Percentiles rank a stretch among this genome's conserved stretches.
These are phyloP conservation scores for Aspergillus pseudotamarii DNA, from an alignment of 2,329 filamentous ascomycete species.

Conservation along the genomic window DNA sequence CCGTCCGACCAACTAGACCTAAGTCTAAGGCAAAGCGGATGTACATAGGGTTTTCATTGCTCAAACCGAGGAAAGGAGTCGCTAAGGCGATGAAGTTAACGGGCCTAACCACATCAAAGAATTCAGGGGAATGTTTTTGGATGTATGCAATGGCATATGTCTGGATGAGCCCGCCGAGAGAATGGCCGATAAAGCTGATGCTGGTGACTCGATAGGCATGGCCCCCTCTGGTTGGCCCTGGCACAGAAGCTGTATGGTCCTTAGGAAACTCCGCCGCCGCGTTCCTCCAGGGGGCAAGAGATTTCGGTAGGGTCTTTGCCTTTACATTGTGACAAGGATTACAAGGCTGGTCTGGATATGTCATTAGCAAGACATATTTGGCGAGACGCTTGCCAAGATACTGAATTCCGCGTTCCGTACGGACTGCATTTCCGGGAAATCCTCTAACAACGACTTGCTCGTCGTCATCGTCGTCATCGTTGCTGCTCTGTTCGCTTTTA, in stretches of 20 bases:
- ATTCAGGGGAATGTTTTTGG: slow-evolving; percentile 88
- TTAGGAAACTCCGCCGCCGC: slow-evolving; percentile 23
- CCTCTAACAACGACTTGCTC: slow-evolving; percentile 85
- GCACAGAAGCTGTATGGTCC: slow-evolving; percentile 44
- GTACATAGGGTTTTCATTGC: slow-evolving; percentile 96
- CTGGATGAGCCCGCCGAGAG: slow-evolving; percentile 84
- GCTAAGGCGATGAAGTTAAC: slow-evolving; percentile 90
- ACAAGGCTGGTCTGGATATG: slow-evolving; percentile 91
- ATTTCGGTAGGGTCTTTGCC: slow-evolving; percentile 50
- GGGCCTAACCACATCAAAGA: slow-evolving; percentile 83
- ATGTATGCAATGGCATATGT: slow-evolving; percentile 96
- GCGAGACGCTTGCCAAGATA: slow-evolving; percentile 94
- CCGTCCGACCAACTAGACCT: slow-evolving; percentile 91
- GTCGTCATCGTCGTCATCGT: slow-evolving; percentile 27
- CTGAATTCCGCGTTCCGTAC: slow-evolving; percentile 93
- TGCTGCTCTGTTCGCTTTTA: slow-evolving; percentile 52
- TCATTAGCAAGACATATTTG: slow-evolving; percentile 85
- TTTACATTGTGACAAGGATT: slow-evolving; percentile 66
- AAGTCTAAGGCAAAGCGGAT: slow-evolving; percentile 97
- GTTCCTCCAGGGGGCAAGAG: slow-evolving; percentile 47
- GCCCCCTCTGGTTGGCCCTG: slow-evolving; percentile 45
- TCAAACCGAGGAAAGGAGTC: slow-evolving; percentile 84
- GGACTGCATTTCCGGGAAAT: slow-evolving; percentile 84
- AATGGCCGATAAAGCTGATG: slow-evolving; percentile 94
- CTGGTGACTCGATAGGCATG: slow-evolving; percentile 81